Percentiles rank a stretch among this genome's conserved stretches.
Conservation (phyloP, 805 yeast species). For the Suhomyces kilbournensis region DNA sequence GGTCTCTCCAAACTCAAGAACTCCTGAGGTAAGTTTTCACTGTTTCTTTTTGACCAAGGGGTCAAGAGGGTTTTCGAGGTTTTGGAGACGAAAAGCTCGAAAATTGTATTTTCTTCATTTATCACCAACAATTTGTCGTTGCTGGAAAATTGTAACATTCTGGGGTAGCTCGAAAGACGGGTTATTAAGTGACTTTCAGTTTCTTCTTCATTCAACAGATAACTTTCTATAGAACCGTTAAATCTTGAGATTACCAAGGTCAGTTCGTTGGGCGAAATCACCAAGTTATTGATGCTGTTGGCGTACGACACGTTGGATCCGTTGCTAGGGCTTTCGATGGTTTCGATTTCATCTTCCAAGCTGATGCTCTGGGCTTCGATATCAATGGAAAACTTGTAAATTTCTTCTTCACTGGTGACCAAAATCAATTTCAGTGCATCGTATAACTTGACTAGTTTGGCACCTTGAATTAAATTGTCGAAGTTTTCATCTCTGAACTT, state of each 20-base stretch:
- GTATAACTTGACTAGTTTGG: conserved; percentile 50
- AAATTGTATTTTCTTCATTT: conserved; percentile 70
- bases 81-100: conserved; percentile 54
- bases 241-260: conserved; percentile 57
- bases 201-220: conserved; percentile 24
- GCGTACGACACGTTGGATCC: conserved; percentile 42
- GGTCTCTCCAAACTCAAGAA: conserved; percentile 58
- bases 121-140: conserved; percentile 55
- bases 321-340: conserved; percentile 10
- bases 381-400: conserved; percentile 40
- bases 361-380: conserved; percentile 25
- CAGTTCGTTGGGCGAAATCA: conserved; percentile 44
- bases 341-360: conserved; percentile 44
- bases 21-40: conserved; percentile 69
- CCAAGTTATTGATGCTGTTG: conserved; percentile 51
- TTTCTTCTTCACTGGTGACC: conserved; percentile 61
- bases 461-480: conserved; percentile 49
- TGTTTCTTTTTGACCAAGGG: conserved; percentile 75
- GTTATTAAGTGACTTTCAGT: conserved; percentile 44
- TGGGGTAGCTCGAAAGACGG: conserved; percentile 56
- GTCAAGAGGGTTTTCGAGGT: conserved; percentile 45
- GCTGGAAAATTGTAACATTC: conserved; percentile 56
- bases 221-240: conserved; percentile 62
- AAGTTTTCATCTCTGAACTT: conserved; percentile 49
- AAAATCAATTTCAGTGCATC: conserved; percentile 46